Base-by-base conservation (phyloP, 768 basidiomycete species). In the Xanthoconium purpureum region DNA sequence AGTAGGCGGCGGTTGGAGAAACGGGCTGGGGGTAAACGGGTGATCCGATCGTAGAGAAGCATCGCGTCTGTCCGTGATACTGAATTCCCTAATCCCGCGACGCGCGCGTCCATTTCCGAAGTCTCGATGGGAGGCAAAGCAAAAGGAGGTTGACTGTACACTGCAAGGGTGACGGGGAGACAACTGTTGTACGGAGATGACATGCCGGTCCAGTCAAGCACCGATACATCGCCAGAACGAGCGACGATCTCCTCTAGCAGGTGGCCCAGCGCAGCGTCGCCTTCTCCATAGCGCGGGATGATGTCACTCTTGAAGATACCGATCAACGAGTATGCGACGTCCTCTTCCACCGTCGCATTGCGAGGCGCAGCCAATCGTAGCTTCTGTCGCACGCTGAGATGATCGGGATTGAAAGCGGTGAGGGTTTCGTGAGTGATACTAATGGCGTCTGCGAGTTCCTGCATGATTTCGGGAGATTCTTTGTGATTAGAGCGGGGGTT, bases 111-210 rank as follows among this genome's bases (percentile, higher is more conserved):
- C 51, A 57, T 47, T n/a, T n/a, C n/a, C n/a, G n/a, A n/a, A n/a
- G 17, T 52, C 0, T 36, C 28, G 13, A 39, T 29, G 7, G 18
- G 5, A 13, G 15, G 8, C 1, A 18, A 37, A 20, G 8, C 5
- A 4, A 8, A 3, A 0, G 50, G 44, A 0, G 11, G 9, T 14
- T 30, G 35, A 3, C 14, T 38, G 12, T 57, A 61, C 11, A 51
- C 44, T 1, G 24, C 20, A n/a, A 61, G 39, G 15, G 52, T 29
- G 12, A 11, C 36, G 0, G 60, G 59, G 18, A 61, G 51, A n/a
- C 60, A 61, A 11, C 58, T 62, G 14, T 62, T 62, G 28, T 62
- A 63, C 11, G 32, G 11, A 1, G 56, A 62, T 4, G 61, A 43
- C 17, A 42, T 32, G 15, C 61, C 61, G 3, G 35, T n/a, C 62